phyloP scores from a whole-genome alignment of 768 basidiomycete species.

The Suillus bovinus region DNA sequence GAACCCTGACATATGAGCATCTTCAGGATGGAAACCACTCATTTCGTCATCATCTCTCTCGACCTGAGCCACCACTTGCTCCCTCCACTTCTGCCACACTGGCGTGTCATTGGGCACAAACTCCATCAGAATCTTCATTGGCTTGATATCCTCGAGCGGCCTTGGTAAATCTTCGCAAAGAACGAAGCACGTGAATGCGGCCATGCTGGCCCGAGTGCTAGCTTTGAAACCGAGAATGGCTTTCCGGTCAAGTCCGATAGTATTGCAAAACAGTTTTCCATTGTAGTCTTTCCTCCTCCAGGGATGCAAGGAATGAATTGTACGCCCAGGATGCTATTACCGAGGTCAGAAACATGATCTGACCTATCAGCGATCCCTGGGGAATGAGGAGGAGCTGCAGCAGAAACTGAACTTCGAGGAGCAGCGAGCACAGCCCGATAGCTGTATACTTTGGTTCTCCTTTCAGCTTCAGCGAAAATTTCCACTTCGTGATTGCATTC shows the following conservation, averaged over 20 bases:
- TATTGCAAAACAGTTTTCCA: conserved; percentile 16
- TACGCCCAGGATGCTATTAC: conserved; percentile 32
- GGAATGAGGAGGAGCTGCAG: conserved; percentile 35
- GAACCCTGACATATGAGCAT: conserved; percentile 14
- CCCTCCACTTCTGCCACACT: conserved; percentile 28
- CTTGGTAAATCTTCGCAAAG: conserved; percentile 21
- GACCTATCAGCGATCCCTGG: conserved; percentile 32
- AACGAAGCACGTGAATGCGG: conserved; percentile 27
- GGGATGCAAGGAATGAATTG: conserved; percentile 29
- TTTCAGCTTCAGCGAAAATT: conserved; percentile 23
- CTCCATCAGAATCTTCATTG: conserved; percentile 16
- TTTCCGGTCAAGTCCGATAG: not conserved
- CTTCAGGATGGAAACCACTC: conserved; percentile 10
- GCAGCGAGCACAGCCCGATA: conserved; percentile 23
- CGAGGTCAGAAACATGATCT: conserved; percentile 32
- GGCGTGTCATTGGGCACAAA: conserved; percentile 25
- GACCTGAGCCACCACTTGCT: conserved; percentile 23
- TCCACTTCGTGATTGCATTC: conserved; percentile 27
- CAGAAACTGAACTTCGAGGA: conserved; percentile 31
- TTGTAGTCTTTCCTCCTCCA: conserved; percentile 33
- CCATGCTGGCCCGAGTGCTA: conserved; percentile 23
- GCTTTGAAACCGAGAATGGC: conserved; percentile 20
- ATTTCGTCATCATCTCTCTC: not conserved
- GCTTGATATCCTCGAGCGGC: conserved; percentile 3
- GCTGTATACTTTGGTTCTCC: conserved; percentile 10